A percentile compares a stretch with the other conserved stretches of the same genome.
Evolutionary conservation across 78 protist species (phyloP).

Genomic region (Ministeria vibrans): DNA sequence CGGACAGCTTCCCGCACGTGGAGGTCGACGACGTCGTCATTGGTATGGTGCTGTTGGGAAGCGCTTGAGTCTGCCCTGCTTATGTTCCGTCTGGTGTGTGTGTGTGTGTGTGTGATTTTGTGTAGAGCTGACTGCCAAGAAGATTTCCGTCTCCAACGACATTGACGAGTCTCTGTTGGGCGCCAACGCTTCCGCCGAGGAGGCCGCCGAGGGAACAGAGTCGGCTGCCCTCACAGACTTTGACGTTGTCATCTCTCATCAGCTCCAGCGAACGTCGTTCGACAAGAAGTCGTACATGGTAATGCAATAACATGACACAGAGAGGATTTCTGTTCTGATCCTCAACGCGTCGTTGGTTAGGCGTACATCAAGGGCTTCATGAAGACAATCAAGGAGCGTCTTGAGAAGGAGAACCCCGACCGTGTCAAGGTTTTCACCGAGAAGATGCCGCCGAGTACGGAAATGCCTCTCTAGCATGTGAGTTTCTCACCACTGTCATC

Average conservation of each 20-base stretch:
- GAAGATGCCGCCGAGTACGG: slow-evolving; percentile 39
- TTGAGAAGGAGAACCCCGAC: slow-evolving; percentile 40
- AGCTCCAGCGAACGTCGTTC: slow-evolving; percentile 26
- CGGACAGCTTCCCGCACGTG: slow-evolving; percentile 36
- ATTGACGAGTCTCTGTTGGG: slow-evolving; percentile 44
- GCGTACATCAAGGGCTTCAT: slow-evolving; percentile 68
- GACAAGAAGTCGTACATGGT: slow-evolving; percentile 63
- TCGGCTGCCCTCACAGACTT: slow-evolving; percentile 24
- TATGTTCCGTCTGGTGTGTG: not conserved
- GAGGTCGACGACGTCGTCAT: slow-evolving; percentile 35
- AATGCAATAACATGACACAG: too few relatives aligned
- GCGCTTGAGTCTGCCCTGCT: not conserved
- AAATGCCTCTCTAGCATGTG: too few relatives aligned
- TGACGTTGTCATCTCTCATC: slow-evolving; percentile 39
- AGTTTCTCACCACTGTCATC: too few relatives aligned
- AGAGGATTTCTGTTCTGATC: too few relatives aligned
- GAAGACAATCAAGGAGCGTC: slow-evolving; percentile 36
- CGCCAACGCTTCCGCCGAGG: slow-evolving; percentile 62
- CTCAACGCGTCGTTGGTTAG: too few relatives aligned
- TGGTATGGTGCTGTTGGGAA: slow-evolving; percentile 56
- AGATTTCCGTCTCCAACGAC: slow-evolving; percentile 6
- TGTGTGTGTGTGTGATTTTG: not conserved
- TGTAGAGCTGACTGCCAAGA: too few relatives aligned
- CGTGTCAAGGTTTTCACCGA: slow-evolving; percentile 52
- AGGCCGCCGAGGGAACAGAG: slow-evolving; percentile 38